These are phyloP conservation scores for Aspergillus sp. DNA, from an alignment of 2,329 filamentous ascomycete species.

Conservation along the genomic window DNA sequence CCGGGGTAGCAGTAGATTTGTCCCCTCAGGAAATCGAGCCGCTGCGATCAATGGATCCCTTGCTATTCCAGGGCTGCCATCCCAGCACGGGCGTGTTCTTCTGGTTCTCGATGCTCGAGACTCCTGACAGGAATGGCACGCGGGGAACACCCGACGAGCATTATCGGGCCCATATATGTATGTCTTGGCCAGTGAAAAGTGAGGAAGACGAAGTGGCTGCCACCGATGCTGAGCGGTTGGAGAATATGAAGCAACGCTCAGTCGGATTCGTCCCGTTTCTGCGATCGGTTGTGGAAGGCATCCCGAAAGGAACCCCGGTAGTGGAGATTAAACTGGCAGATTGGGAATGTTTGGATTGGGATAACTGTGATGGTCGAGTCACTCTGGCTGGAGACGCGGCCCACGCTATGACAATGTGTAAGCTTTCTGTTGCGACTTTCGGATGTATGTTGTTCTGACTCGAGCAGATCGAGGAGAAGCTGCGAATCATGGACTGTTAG, in stretches of 20 bases:
- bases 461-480: slow-evolving; percentile 34
- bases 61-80: slow-evolving; percentile 31
- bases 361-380: slow-evolving; percentile 31
- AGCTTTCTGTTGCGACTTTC: slow-evolving; percentile 1
- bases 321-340: slow-evolving; percentile 32
- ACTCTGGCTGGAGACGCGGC: slow-evolving; percentile 36
- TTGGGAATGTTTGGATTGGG: slow-evolving; percentile 34
- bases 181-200: slow-evolving; percentile 50
- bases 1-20: slow-evolving; percentile 32
- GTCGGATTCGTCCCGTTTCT: slow-evolving; percentile 28
- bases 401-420: slow-evolving; percentile 39
- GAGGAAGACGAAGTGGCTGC: slow-evolving; percentile 37
- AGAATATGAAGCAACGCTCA: slow-evolving; percentile 43
- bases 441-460: slow-evolving; percentile 1
- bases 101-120: slow-evolving; percentile 45
- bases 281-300: slow-evolving; percentile 23
- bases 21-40: slow-evolving; percentile 59
- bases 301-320: slow-evolving; percentile 31
- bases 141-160: slow-evolving; percentile 33
- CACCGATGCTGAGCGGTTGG: slow-evolving; percentile 36
- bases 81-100: slow-evolving; percentile 26
- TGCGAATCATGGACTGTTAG: slow-evolving; percentile 36
- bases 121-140: slow-evolving; percentile 42
- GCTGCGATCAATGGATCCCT: slow-evolving; percentile 56
- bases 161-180: slow-evolving; percentile 49